Evolutionary conservation across 352 stramenopile genomes (phyloP), one percentile per base, ranked within the genome.

Genomic region (Phytophthora megakarya): DNA sequence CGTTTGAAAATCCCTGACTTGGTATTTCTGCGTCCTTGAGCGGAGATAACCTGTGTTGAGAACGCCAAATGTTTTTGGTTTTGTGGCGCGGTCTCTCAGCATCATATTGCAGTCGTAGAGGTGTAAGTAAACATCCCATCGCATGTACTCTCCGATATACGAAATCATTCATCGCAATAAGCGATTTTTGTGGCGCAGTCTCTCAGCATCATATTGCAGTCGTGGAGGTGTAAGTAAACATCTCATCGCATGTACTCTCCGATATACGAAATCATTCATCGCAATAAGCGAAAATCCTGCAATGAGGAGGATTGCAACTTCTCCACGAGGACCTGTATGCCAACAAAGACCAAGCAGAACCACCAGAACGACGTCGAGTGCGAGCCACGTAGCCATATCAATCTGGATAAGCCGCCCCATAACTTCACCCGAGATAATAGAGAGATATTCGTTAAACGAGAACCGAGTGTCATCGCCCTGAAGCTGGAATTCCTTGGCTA

Each of bases 361-460:
- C 18, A 92, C 77, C 13, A 92, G 67, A 8, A 84, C 71, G 5
- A 85, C 16, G 23, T 78, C 80, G n/a, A 89, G 69, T 13, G 75
- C 78, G 30, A 90, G 18, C 84, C 84, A 92, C 39, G 84, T 92
- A 21, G 76, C 54, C 61, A 81, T 60, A 49, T 92, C 84, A 57
- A 92, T 88, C 64, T 88, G 77, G 37, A 92, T 89, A 3, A 92
- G 67, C 22, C 78, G 57, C 2, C 64, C 80, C 84, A 92, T 89
- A 43, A 89, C 78, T 59, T 90, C 81, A 16, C 84, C 84, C 3
- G 81, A 90, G 50, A 92, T 88, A 59, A 90, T 84, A 8, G 78
- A 80, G 7, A 92, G 72, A 50, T 92, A 92, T 54, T 90, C 81
- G 61, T 92, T 85, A 65, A 92, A 92, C 1, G 83, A 80, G 66